A percentile compares a stretch with the other conserved stretches of the same genome.
Conservation (phyloP, 139 green algal genomes). For the Chlorella sp. region DNA sequence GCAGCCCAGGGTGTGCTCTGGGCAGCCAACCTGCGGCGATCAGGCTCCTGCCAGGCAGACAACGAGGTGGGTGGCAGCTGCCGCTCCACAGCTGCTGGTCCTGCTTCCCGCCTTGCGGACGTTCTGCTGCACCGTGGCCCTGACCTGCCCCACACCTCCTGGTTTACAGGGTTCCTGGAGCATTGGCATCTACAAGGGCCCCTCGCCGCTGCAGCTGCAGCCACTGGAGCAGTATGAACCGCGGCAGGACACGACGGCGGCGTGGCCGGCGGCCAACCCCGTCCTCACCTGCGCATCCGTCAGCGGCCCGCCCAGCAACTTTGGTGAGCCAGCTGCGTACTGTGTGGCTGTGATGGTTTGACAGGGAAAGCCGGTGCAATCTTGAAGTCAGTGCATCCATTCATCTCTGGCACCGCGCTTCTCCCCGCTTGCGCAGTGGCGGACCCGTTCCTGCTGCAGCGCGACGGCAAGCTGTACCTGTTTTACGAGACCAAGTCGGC, state of each 20-base stretch:
- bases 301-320: constrained; percentile 25
- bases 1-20: neutral
- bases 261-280: constrained; percentile 37
- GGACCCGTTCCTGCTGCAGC: constrained; percentile 20
- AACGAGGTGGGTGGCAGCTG: neutral
- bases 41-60: constrained; percentile 7
- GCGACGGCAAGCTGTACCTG: constrained; percentile 35
- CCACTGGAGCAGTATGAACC: constrained; percentile 7
- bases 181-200: constrained; percentile 33
- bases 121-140: neutral
- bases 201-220: constrained; percentile 24
- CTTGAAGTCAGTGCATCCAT: too few relatives aligned
- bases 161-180: constrained; percentile 20
- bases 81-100: neutral
- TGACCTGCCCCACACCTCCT: neutral
- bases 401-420: neutral
- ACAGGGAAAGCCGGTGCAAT: too few relatives aligned
- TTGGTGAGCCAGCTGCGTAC: constrained; percentile 6
- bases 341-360: too few relatives aligned
- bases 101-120: neutral
- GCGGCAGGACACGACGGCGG: constrained; percentile 6
- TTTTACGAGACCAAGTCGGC: constrained; percentile 56
- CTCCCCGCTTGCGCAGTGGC: neutral
- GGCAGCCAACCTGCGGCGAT: neutral
- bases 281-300: constrained; percentile 44